These are phyloP conservation scores for Phytopythium vexans DNA, from an alignment of 352 stramenopile species.

Conservation along the genomic window DNA sequence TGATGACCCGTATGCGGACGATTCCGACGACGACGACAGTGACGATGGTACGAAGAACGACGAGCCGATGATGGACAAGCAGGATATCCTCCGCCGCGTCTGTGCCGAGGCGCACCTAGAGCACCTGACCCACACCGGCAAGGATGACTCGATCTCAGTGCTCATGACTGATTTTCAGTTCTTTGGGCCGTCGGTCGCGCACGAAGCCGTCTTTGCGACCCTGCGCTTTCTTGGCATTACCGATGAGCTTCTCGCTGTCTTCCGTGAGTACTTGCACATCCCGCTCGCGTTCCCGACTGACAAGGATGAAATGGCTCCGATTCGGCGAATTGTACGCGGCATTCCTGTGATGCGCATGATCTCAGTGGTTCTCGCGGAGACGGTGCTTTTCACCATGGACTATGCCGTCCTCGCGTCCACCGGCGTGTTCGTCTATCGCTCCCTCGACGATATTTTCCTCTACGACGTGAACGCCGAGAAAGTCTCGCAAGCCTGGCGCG, in stretches of 20 bases:
- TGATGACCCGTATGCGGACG: conserved; percentile 14
- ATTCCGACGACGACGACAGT: conserved; percentile 9
- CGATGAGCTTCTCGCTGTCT: conserved; percentile 27
- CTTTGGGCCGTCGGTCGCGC: conserved; percentile 38
- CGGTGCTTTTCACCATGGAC: conserved; percentile 48
- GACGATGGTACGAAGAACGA: conserved; percentile 6
- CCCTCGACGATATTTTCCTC: conserved; percentile 51
- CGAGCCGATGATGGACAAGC: conserved; percentile 18
- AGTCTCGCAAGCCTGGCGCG: conserved; percentile 29
- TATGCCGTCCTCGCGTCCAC: conserved; percentile 28
- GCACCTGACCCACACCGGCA: conserved; percentile 6
- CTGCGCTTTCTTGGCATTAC: conserved; percentile 34
- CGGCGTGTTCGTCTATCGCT: conserved; percentile 36
- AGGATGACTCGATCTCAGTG: conserved; percentile 14
- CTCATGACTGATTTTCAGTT: conserved; percentile 51
- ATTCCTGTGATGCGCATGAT: conserved; percentile 32
- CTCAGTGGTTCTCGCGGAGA: conserved; percentile 35
- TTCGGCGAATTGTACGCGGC: no score
- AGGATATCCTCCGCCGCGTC: conserved; percentile 42
- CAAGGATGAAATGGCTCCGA: conserved; percentile 23
- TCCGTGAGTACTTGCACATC: conserved; percentile 35
- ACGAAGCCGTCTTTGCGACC: conserved; percentile 34
- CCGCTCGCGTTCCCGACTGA: conserved; percentile 34
- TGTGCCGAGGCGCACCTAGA: conserved; percentile 32
- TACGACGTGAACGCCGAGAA: conserved; percentile 29